Evolutionary conservation across 495 filamentous ascomycete genomes (phyloP), one percentile per base, ranked within the genome.

Genomic region (Aspergillus bertholletiae): DNA sequence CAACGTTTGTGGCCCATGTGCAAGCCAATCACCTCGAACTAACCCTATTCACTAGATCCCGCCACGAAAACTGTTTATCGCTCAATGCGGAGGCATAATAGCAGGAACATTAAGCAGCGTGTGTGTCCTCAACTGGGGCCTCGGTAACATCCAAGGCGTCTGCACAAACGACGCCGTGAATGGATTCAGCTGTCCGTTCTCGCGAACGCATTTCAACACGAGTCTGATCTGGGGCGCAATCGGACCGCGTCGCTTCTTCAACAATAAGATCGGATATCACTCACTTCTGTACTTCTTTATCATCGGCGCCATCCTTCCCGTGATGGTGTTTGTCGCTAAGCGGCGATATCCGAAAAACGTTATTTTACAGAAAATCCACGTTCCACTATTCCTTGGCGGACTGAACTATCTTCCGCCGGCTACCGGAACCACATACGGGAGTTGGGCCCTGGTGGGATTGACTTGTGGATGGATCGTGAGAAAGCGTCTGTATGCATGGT

Each of bases 171-270:
- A 84, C 37, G 88, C 88, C 24, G 76, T 88, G 62, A 91, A 93
- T 65, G 88, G 88, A 15, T 94, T 95, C 68, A 88, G 80, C 21
- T 95, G 90, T 59, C 90, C 90, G n/a, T 85, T 89, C 54, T 88
- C 88, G 0, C 82, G 87, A 21, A 89, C 92, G 0, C 87, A 92
- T 70, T 94, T 92, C 76, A 92, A 91, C 73, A 88, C 89, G 8
- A 86, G 81, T 53, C 85, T 94, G 46, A 79, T 95, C 41, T 95
- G 90, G 90, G 90, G 90, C n/a, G 86, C 91, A 27, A 85, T 94
- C 35, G 90, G 90, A 0, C 90, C 89, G 1, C 58, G 68, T 28
- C 81, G 89, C 44, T 92, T 90, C 74, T 68, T 64, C 52, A 44
- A 43, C 7, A 64, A 49, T 43, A 34, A 62, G 22, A 60, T 62